Evolutionary conservation across 179 eudicot genomes (phyloP).

Genomic region (Pouteria campechiana): DNA sequence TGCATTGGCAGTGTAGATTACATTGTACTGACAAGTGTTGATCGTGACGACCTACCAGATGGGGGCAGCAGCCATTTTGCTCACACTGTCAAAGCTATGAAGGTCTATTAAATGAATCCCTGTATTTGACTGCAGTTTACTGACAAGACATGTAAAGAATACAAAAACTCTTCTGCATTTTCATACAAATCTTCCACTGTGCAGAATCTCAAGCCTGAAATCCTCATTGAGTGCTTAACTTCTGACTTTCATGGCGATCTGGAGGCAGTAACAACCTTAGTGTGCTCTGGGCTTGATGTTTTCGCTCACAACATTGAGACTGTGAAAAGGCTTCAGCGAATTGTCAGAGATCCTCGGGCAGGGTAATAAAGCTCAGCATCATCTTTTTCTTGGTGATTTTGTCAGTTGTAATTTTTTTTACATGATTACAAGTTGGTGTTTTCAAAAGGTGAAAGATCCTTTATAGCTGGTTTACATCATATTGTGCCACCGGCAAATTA

Average conservation of each 20-base stretch:
- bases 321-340: constrained; percentile 83
- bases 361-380: constrained; percentile 40
- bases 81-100: constrained; percentile 76
- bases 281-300: constrained; percentile 94
- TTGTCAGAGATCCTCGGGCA: constrained; percentile 95
- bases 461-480: too few relatives aligned
- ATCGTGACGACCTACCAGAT: constrained; percentile 93
- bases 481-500: too few relatives aligned
- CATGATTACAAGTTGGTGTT: too few relatives aligned
- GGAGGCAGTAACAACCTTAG: constrained; percentile 63
- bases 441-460: too few relatives aligned
- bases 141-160: background rate
- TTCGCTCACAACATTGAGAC: constrained; percentile 95
- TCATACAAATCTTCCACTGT: constrained; percentile 7
- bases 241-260: constrained; percentile 94
- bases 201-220: constrained; percentile 82
- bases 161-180: background rate
- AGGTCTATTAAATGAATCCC: constrained; percentile 25
- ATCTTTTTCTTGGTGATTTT: background rate
- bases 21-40: constrained; percentile 93
- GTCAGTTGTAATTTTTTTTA: background rate
- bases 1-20: constrained; percentile 72
- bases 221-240: constrained; percentile 91
- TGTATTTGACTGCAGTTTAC: background rate
- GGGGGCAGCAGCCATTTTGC: constrained; percentile 99